Evolutionary conservation across 2,329 filamentous ascomycete species (phyloP).

Genomic region (Aspergillus versicolor): DNA sequence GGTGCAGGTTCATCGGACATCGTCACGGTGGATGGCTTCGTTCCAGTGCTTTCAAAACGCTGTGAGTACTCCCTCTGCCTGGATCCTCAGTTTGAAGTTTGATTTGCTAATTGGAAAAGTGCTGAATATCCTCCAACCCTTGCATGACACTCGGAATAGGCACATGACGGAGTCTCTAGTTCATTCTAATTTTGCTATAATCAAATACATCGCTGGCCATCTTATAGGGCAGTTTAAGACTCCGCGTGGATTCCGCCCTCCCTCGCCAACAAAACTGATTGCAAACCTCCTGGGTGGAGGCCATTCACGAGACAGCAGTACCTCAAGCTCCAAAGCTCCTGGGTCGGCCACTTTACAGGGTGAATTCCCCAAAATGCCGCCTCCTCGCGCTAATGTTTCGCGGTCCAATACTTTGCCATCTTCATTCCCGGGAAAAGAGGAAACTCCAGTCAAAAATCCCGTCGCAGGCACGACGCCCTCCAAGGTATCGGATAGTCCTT

Average conservation of each 20-base stretch:
- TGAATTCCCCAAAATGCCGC: conserved; percentile 46
- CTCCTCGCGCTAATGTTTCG: conserved; percentile 36
- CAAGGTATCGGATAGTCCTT: conserved; percentile 60
- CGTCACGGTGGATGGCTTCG: conserved; percentile 68
- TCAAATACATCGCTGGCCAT: conserved; percentile 67
- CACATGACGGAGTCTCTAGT: conserved; percentile 62
- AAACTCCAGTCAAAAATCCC: conserved; percentile 40
- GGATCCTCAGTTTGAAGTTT: not conserved
- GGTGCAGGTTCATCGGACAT: conserved; percentile 73
- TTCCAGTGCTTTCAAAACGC: conserved; percentile 72
- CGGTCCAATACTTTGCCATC: conserved; percentile 46
- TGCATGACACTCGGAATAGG: conserved; percentile 61
- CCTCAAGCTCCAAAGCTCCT: conserved; percentile 34
- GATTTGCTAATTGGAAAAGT: conserved; percentile 49
- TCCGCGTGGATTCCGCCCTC: conserved; percentile 65
- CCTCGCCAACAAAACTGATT: conserved; percentile 88
- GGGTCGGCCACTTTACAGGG: conserved; percentile 39
- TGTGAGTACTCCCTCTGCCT: conserved; percentile 50
- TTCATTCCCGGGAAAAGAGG: conserved; percentile 48
- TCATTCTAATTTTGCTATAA: conserved; percentile 73
- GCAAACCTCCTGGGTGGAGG: conserved; percentile 74
- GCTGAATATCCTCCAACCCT: conserved; percentile 67
- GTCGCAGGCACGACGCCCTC: conserved; percentile 54
- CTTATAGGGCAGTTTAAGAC: conserved; percentile 62
- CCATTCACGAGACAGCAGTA: conserved; percentile 27